A percentile compares a stretch with the other conserved stretches of the same genome.
Conservation (phyloP, 2,329 filamentous ascomycete genomes). For the Sporothrix variecibatus region DNA sequence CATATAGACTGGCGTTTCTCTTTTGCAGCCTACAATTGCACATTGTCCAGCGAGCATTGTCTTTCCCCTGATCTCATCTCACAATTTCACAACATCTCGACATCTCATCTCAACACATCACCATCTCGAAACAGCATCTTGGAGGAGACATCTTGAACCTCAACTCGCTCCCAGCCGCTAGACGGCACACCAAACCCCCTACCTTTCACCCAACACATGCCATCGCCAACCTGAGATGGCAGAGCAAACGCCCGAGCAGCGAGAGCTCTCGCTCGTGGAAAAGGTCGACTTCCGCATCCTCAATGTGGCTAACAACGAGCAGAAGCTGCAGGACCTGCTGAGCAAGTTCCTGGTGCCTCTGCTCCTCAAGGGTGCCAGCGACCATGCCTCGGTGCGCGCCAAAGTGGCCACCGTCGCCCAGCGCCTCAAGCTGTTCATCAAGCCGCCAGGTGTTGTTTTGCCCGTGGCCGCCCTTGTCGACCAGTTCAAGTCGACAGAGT, state of each 20-base stretch:
- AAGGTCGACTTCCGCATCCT: conserved; percentile 82
- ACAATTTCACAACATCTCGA: background rate
- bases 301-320: conserved; percentile 77
- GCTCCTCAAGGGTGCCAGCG: conserved; percentile 82
- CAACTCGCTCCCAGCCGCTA: background rate
- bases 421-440: conserved; percentile 57
- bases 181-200: background rate
- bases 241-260: conserved; percentile 52
- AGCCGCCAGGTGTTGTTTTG: conserved; percentile 56
- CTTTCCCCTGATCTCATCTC: background rate
- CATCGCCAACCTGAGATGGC: conserved; percentile 23
- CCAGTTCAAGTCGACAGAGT: conserved; percentile 81
- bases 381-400: conserved; percentile 75
- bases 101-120: background rate
- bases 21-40: background rate
- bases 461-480: conserved; percentile 82
- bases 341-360: conserved; percentile 78
- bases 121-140: background rate
- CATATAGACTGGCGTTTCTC: background rate
- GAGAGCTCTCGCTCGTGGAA: conserved; percentile 79
- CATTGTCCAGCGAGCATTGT: conserved; percentile 10
- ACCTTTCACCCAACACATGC: background rate
- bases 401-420: conserved; percentile 61
- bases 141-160: background rate
- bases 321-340: conserved; percentile 76